Evolutionary conservation across 352 stramenopile species (phyloP).

Genomic region (Globisporangium megalacanthum): DNA sequence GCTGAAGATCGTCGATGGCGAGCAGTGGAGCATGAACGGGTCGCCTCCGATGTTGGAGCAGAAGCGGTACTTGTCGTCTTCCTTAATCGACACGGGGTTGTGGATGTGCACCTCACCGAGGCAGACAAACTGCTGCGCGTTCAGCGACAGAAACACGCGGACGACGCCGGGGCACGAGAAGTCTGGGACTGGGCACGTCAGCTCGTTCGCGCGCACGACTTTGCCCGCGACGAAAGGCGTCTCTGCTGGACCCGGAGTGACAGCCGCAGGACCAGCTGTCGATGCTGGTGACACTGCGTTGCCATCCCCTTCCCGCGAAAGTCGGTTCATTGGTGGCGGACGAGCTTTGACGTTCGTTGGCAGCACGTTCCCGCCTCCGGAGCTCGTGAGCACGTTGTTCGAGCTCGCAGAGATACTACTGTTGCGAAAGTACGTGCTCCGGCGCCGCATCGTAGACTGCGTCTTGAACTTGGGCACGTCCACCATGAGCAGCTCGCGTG

Average conservation of each 20-base stretch:
- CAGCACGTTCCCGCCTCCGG: conserved; percentile 6
- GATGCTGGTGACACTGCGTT: not conserved
- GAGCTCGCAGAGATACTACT: conserved; percentile 38
- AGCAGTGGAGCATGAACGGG: conserved; percentile 47
- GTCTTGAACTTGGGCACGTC: conserved; percentile 33
- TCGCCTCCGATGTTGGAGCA: conserved; percentile 62
- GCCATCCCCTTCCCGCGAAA: not conserved
- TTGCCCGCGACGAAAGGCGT: conserved; percentile 44
- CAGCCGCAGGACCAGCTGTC: not conserved
- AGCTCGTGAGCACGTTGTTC: conserved; percentile 23
- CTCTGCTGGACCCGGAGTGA: not conserved
- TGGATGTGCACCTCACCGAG: conserved; percentile 55
- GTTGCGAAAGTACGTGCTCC: conserved; percentile 53
- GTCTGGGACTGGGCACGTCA: conserved; percentile 50
- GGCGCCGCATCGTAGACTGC: conserved; percentile 34
- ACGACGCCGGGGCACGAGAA: conserved; percentile 35
- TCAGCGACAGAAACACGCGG: conserved; percentile 57
- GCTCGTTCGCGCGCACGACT: conserved; percentile 34
- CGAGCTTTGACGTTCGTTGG: conserved; percentile 11
- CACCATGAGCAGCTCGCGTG: conserved; percentile 33
- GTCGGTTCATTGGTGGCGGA: conserved; percentile 6
- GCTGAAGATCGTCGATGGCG: conserved; percentile 40
- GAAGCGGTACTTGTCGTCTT: conserved; percentile 47
- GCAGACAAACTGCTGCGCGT: conserved; percentile 68
- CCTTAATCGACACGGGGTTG: conserved; percentile 37